These are phyloP conservation scores for Botrytis tulipae DNA, from an alignment of 2,329 filamentous ascomycete species.

Conservation along the genomic window DNA sequence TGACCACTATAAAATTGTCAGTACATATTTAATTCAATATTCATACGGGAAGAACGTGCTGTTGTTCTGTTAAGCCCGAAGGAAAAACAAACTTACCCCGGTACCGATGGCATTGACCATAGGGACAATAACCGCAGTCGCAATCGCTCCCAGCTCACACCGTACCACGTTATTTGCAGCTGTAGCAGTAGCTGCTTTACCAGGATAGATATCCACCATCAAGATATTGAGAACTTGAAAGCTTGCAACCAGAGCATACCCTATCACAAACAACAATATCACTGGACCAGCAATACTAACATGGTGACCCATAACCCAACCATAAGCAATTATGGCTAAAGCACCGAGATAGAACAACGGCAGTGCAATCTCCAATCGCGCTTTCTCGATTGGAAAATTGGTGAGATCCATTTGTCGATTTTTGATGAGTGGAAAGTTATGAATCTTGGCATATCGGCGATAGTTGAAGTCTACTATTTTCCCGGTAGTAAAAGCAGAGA, in stretches of 20 bases:
- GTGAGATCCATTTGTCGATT: slow-evolving; percentile 51
- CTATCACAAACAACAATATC: slow-evolving; percentile 48
- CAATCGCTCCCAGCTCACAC: slow-evolving; percentile 54
- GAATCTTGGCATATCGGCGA: slow-evolving; percentile 53
- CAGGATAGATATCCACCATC: slow-evolving; percentile 52
- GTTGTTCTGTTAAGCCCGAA: not conserved
- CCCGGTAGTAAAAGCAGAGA: slow-evolving; percentile 34
- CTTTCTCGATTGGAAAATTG: slow-evolving; percentile 51
- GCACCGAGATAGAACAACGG: slow-evolving; percentile 52
- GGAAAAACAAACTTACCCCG: slow-evolving; percentile 35
- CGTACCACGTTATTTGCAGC: slow-evolving; percentile 56
- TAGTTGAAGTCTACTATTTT: slow-evolving; percentile 61
- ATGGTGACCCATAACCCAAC: slow-evolving; percentile 48
- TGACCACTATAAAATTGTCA: slow-evolving; percentile 41
- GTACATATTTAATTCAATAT: not conserved
- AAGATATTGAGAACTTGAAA: slow-evolving; percentile 52
- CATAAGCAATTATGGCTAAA: slow-evolving; percentile 49
- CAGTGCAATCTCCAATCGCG: slow-evolving; percentile 49
- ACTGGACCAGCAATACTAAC: slow-evolving; percentile 48
- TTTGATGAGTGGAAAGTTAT: slow-evolving; percentile 53
- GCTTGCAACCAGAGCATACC: slow-evolving; percentile 51
- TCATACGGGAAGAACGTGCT: not conserved
- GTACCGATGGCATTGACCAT: slow-evolving; percentile 51
- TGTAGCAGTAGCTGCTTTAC: slow-evolving; percentile 42
- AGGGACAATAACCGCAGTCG: slow-evolving; percentile 51